Evolutionary conservation across 495 filamentous ascomycete genomes (phyloP), one percentile per base, ranked within the genome.

Genomic region (Talaromyces adpressus): DNA sequence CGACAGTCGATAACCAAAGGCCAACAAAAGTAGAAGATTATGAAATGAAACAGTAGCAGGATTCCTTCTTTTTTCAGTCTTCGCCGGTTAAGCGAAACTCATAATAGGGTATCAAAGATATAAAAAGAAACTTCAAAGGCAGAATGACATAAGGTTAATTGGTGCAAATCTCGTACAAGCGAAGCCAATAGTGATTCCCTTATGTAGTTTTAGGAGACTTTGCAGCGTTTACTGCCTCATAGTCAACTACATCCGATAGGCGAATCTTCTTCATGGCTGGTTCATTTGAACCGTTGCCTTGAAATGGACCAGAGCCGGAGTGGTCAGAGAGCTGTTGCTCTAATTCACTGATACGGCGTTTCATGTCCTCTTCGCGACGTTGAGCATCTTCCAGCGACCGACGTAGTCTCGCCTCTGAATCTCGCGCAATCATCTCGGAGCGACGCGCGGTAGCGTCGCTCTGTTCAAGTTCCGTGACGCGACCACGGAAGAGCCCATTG

Each of bases 401-500:
- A 61, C 87, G 84, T 29, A 91, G 76, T 63, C 84, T 81, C 20
- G 75, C 75, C 67, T 91, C 88, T 5, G 82, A 81, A 65, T 84
- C 83, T 64, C 82, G 77, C 30, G 75, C 73, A 47, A 81, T 76
- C 75, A 81, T 81, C 67, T 88, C 83, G 45, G 82, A 80, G 66
- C 86, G 76, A 67, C 87, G 79, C 51, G 85, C 84, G 57, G 85
- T 84, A 58, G 80, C 79, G 70, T 93, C 90, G 66, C 88, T 89
- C 64, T 88, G 83, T 65, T 98, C 93, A 2, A 97, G 83, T 70
- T 98, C 91, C 18, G 83, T 83, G 47, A 98, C 89, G 25, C 93
- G 87, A n/a, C 89, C 90, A 32, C 90, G 82, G 79, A 95, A 98
- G 27, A 98, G 82, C 67, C 92, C 91, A 68, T 97, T 96, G 73